Percentiles rank a stretch among this genome's conserved stretches.
Conservation (phyloP, 495 filamentous ascomycete genomes). For the Neurospora terricola region DNA sequence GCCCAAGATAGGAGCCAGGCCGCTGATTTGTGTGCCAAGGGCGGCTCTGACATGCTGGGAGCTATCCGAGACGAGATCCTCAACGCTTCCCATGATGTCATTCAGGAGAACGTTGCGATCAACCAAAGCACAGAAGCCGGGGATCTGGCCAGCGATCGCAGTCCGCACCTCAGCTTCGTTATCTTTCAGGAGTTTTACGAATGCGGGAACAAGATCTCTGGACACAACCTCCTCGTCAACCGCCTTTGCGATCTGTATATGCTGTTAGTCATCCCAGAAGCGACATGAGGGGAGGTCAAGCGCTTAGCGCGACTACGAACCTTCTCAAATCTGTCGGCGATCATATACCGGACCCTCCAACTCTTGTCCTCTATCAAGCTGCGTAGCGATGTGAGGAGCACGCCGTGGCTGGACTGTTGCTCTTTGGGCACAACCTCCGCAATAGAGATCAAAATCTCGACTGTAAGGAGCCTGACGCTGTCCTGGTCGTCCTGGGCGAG, state of each 20-base stretch:
- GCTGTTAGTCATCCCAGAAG: background rate
- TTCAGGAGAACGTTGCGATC: slow-evolving; percentile 82
- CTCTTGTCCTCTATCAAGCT: slow-evolving; percentile 97
- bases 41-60: slow-evolving; percentile 96
- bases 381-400: slow-evolving; percentile 79
- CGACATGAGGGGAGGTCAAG: background rate
- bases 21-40: slow-evolving; percentile 92
- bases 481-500: slow-evolving; percentile 93
- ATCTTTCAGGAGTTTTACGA: slow-evolving; percentile 95
- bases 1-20: slow-evolving; percentile 90
- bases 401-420: slow-evolving; percentile 90
- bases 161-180: slow-evolving; percentile 95
- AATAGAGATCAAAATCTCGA: slow-evolving; percentile 92
- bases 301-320: slow-evolving; percentile 30
- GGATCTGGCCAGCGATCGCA: slow-evolving; percentile 94
- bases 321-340: slow-evolving; percentile 97
- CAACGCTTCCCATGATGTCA: slow-evolving; percentile 93
- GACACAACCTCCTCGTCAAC: slow-evolving; percentile 95
- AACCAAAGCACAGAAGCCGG: slow-evolving; percentile 85
- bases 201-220: slow-evolving; percentile 89
- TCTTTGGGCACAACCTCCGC: slow-evolving; percentile 97
- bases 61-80: slow-evolving; percentile 88
- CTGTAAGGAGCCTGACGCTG: slow-evolving; percentile 89
- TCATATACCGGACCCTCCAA: slow-evolving; percentile 98
- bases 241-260: slow-evolving; percentile 78